A percentile compares a stretch with the other conserved stretches of the same genome.
These are phyloP conservation scores for Eremochloa ophiuroides DNA, from an alignment of 176 grass and related monocot species.

Conservation along the genomic window DNA sequence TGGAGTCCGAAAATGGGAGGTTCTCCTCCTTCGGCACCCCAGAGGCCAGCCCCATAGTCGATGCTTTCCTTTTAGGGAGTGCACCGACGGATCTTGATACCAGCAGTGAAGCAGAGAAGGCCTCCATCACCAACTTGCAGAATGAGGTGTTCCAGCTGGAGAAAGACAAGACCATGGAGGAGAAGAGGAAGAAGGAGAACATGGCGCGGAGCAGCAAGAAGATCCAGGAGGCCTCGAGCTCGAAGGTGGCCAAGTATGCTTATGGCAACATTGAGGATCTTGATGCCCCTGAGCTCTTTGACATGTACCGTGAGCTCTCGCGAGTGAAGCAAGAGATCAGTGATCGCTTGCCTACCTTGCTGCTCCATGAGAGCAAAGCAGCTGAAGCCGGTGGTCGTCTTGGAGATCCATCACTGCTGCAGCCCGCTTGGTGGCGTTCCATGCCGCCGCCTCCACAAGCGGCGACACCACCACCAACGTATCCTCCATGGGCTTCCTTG, in stretches of 20 bases:
- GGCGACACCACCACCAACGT: neutral
- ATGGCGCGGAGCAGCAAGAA: neutral
- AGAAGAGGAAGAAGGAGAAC: neutral
- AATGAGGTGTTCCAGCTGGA: neutral
- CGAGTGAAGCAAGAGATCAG: neutral
- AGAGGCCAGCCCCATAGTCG: neutral
- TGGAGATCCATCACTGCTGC: neutral
- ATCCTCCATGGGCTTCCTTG: neutral
- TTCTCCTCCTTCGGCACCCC: constrained; percentile 12
- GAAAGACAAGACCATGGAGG: neutral
- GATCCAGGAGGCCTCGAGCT: neutral
- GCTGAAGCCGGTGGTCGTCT: neutral
- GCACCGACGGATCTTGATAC: neutral
- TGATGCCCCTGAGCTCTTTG: neutral
- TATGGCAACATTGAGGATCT: neutral
- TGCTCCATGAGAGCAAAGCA: neutral
- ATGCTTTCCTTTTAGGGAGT: neutral
- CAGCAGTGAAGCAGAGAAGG: neutral
- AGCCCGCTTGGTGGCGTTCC: neutral
- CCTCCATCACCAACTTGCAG: neutral
- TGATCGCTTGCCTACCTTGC: neutral
- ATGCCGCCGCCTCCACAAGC: neutral
- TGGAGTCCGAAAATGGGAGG: neutral
- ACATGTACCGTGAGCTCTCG: neutral
- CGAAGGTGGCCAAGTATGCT: neutral